These are phyloP conservation scores for Phalaenopsis aphrodite DNA, from an alignment of 106 monocot genomes.

Conservation along the genomic window DNA sequence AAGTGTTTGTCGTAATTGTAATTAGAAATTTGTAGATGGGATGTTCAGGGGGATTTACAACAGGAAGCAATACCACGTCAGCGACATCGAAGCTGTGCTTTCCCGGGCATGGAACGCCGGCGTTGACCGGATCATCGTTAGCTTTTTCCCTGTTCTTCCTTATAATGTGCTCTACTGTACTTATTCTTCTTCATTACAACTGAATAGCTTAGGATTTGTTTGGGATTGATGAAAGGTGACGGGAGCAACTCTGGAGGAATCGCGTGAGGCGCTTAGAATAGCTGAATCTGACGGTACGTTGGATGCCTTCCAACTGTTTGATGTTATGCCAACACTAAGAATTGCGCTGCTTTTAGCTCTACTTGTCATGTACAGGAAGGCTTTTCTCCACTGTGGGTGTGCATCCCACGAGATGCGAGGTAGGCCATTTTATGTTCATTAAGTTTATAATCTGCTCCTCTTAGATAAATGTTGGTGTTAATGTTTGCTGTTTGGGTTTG, in stretches of 20 bases:
- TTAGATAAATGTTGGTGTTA: not conserved
- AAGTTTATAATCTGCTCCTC: not conserved
- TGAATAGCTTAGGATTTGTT: not conserved
- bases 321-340: constrained; percentile 8
- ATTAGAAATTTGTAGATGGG: constrained; percentile 29
- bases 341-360: not conserved
- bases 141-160: constrained; percentile 1
- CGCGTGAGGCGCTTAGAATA: constrained; percentile 80
- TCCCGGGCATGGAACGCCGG: constrained; percentile 80
- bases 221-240: constrained; percentile 48
- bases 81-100: constrained; percentile 72
- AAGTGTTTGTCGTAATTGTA: not conserved
- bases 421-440: constrained; percentile 13
- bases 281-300: constrained; percentile 79
- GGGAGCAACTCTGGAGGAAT: constrained; percentile 81
- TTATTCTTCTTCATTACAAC: not conserved
- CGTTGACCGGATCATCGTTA: constrained; percentile 88
- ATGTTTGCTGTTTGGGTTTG: not conserved
- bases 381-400: constrained; percentile 97
- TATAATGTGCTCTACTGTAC: not conserved
- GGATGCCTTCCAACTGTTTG: constrained; percentile 13
- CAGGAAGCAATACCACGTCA: constrained; percentile 62
- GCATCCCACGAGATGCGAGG: constrained; percentile 97
- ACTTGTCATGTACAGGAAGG: constrained; percentile 38
- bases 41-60: constrained; percentile 99